Percentiles rank a stretch among this genome's conserved stretches.
phyloP scores from a whole-genome alignment of 768 basidiomycete genomes.

The Pluteus cervinus region DNA sequence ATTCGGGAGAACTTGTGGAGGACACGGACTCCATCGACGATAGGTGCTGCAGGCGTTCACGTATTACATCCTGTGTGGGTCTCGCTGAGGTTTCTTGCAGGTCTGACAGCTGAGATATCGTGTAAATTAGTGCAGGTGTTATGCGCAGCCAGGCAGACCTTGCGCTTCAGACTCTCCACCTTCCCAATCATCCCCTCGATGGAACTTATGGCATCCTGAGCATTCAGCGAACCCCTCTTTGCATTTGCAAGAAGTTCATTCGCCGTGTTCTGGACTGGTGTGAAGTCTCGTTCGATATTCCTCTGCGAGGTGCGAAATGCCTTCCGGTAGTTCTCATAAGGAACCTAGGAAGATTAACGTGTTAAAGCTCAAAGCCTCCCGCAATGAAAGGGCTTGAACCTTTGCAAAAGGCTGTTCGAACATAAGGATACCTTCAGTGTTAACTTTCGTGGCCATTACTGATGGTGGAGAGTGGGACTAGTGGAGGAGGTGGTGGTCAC shows the following conservation, averaged over 20 bases:
- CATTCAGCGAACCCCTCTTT: conserved; percentile 27
- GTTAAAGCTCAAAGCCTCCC: neutral
- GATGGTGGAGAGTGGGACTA: conserved; percentile 1
- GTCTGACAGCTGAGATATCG: conserved; percentile 33
- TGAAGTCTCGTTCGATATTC: conserved; percentile 75
- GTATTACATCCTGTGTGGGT: conserved; percentile 68
- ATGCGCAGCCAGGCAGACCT: conserved; percentile 34
- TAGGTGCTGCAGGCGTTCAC: conserved; percentile 71
- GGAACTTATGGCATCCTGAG: conserved; percentile 49
- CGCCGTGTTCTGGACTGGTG: conserved; percentile 47
- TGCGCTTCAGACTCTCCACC: conserved; percentile 79
- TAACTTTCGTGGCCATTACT: conserved; percentile 49
- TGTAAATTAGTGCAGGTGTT: neutral
- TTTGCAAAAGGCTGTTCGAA: conserved; percentile 82
- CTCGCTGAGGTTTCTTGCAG: conserved; percentile 42
- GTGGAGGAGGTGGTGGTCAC: too few relatives aligned
- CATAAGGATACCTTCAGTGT: conserved; percentile 67
- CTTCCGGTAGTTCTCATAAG: conserved; percentile 85
- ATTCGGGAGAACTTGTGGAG: conserved; percentile 46
- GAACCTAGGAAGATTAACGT: conserved; percentile 47
- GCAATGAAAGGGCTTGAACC: conserved; percentile 32
- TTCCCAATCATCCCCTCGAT: conserved; percentile 74
- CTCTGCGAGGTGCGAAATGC: conserved; percentile 80
- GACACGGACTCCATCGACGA: conserved; percentile 53
- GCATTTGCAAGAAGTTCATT: conserved; percentile 53